Percentiles rank a stretch among this genome's conserved stretches.
phyloP scores from a whole-genome alignment of 2,329 filamentous ascomycete species.

The Lithohypha guttulata region DNA sequence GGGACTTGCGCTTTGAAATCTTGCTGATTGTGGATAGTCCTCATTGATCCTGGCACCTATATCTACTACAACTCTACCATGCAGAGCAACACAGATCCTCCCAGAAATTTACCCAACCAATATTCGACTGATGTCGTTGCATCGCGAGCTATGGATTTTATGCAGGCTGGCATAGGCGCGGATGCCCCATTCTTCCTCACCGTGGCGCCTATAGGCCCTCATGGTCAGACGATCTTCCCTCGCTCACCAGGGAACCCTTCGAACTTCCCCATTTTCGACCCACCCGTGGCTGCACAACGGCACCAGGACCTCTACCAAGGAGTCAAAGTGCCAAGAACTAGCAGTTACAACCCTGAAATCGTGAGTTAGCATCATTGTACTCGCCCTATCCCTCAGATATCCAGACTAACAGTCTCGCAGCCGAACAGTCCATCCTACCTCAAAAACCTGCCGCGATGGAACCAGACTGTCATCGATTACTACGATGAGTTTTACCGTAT shows the following conservation, averaged over 20 bases:
- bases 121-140: conserved; percentile 50
- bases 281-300: background rate
- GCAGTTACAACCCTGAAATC: conserved; percentile 5
- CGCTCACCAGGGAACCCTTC: background rate
- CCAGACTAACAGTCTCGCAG: too few relatives aligned
- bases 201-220: conserved; percentile 55
- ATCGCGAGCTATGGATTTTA: conserved; percentile 44
- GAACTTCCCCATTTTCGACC: background rate
- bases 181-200: conserved; percentile 54
- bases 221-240: conserved; percentile 37
- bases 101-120: conserved; percentile 42
- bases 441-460: conserved; percentile 15
- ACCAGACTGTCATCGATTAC: conserved; percentile 14
- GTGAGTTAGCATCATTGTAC: too few relatives aligned
- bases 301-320: background rate
- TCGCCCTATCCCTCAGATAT: too few relatives aligned
- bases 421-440: conserved; percentile 24
- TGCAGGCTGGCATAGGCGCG: conserved; percentile 46
- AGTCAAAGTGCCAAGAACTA: background rate
- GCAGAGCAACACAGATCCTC: conserved; percentile 46
- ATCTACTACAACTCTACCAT: conserved; percentile 53
- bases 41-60: conserved; percentile 58
- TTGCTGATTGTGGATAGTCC: conserved; percentile 25
- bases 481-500: conserved; percentile 17
- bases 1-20: too few relatives aligned